These are phyloP conservation scores for Candolleomyces eurysporus DNA, from an alignment of 768 basidiomycete genomes.

Conservation along the genomic window DNA sequence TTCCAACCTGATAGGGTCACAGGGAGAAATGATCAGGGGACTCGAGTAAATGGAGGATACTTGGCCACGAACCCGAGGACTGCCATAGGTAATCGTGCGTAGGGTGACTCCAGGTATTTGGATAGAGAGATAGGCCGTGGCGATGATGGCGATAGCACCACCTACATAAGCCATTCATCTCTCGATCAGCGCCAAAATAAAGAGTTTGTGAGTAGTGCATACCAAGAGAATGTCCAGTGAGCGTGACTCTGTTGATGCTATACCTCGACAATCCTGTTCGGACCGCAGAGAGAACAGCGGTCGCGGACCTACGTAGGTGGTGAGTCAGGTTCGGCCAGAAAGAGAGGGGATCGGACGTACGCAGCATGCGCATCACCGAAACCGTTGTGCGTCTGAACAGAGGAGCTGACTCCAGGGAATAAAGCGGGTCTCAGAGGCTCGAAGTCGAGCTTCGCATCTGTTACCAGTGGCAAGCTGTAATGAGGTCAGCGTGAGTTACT, in stretches of 20 bases:
- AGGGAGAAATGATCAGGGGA: constrained; percentile 3
- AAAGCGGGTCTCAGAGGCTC: constrained; percentile 39
- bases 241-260: constrained; percentile 30
- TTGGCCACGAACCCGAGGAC: constrained; percentile 42
- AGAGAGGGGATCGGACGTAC: background rate
- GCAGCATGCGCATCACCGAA: constrained; percentile 50
- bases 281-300: constrained; percentile 27
- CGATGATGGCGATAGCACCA: constrained; percentile 51
- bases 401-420: constrained; percentile 52
- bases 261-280: constrained; percentile 8
- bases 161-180: constrained; percentile 19
- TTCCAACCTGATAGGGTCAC: constrained; percentile 35
- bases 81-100: constrained; percentile 46
- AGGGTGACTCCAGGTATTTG: constrained; percentile 36
- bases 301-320: constrained; percentile 30
- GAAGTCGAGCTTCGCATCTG: constrained; percentile 43
- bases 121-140: constrained; percentile 45
- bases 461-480: constrained; percentile 46
- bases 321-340: background rate
- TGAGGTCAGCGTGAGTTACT: background rate
- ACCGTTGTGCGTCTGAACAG: constrained; percentile 49
- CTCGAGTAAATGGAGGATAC: constrained; percentile 42
- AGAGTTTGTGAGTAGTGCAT: background rate
- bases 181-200: constrained; percentile 37
- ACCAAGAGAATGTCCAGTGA: constrained; percentile 28